These are phyloP conservation scores for Salix koriyanagi DNA, from an alignment of 345 rosid genomes.

Conservation along the genomic window DNA sequence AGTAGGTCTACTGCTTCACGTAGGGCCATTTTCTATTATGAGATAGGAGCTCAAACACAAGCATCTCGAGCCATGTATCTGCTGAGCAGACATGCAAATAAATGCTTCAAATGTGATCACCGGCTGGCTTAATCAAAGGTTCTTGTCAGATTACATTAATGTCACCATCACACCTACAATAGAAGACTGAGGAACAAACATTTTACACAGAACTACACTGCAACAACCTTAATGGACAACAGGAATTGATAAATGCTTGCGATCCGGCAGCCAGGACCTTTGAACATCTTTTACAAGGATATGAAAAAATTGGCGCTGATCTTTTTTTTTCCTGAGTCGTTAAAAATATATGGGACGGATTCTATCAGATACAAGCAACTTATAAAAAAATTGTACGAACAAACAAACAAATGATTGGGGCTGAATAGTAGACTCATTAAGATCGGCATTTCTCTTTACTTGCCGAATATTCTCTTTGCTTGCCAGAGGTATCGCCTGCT, in stretches of 20 bases:
- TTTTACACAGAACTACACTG: neutral
- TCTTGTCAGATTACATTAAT: no score
- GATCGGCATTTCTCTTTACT: constrained; percentile 5
- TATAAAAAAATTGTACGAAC: neutral
- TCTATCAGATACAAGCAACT: neutral
- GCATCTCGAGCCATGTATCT: no score
- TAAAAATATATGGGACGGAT: neutral
- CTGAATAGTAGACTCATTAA: neutral
- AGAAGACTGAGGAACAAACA: no score
- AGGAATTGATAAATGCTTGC: neutral
- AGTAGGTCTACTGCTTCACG: neutral
- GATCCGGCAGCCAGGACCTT: neutral
- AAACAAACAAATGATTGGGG: neutral
- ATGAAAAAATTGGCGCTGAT: constrained; percentile 5
- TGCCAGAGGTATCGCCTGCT: constrained; percentile 1
- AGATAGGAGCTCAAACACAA: no score
- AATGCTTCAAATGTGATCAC: no score
- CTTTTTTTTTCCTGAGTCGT: neutral
- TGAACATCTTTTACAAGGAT: neutral
- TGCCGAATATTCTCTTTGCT: neutral
- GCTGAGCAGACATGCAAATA: no score
- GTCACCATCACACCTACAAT: no score
- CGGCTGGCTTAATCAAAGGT: no score
- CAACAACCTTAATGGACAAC: neutral
- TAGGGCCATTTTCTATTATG: neutral